Evolutionary conservation across 495 filamentous ascomycete species (phyloP).

Genomic region (Saxispiralis lemnorum): DNA sequence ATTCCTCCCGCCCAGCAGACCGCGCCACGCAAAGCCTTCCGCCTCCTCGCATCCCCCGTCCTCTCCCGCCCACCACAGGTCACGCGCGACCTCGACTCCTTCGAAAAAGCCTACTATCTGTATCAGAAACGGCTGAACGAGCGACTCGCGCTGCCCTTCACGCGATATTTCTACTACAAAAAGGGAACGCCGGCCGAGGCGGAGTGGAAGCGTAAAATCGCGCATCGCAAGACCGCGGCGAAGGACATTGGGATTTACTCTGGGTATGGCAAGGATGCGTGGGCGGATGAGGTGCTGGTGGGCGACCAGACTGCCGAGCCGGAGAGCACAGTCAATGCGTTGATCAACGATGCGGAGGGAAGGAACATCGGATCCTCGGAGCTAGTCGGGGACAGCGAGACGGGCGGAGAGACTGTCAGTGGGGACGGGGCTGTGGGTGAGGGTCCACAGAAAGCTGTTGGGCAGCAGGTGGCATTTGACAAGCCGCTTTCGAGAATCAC

Average conservation of each 20-base stretch:
- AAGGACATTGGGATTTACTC: slow-evolving; percentile 78
- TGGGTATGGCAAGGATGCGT: slow-evolving; percentile 55
- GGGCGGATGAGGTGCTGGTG: slow-evolving; percentile 85
- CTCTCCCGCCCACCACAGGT: slow-evolving; percentile 77
- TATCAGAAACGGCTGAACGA: slow-evolving; percentile 97
- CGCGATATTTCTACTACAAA: slow-evolving; percentile 89
- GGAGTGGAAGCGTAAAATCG: slow-evolving; percentile 79
- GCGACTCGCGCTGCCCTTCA: slow-evolving; percentile 75
- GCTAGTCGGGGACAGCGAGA: slow-evolving; percentile 11
- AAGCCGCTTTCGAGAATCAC: slow-evolving; percentile 52
- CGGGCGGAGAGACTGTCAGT: slow-evolving; percentile 28
- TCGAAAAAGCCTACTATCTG: slow-evolving; percentile 84
- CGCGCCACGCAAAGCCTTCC: slow-evolving; percentile 30
- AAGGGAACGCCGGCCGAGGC: slow-evolving; percentile 64
- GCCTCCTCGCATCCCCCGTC: slow-evolving; percentile 60
- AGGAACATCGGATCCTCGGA: slow-evolving; percentile 21
- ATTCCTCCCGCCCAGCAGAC: slow-evolving; percentile 11
- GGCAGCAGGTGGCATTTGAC: slow-evolving; percentile 50
- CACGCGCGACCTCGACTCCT: slow-evolving; percentile 64
- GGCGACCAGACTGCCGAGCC: slow-evolving; percentile 44
- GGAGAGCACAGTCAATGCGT: slow-evolving; percentile 41
- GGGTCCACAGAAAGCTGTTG: slow-evolving; percentile 30
- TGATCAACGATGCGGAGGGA: slow-evolving; percentile 62
- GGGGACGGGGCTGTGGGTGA: slow-evolving; percentile 33
- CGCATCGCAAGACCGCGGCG: slow-evolving; percentile 53